A percentile compares a stretch with the other conserved stretches of the same genome.
These are phyloP conservation scores for Scedosporium minutisporum DNA, from an alignment of 2,329 filamentous ascomycete species.

Conservation along the genomic window DNA sequence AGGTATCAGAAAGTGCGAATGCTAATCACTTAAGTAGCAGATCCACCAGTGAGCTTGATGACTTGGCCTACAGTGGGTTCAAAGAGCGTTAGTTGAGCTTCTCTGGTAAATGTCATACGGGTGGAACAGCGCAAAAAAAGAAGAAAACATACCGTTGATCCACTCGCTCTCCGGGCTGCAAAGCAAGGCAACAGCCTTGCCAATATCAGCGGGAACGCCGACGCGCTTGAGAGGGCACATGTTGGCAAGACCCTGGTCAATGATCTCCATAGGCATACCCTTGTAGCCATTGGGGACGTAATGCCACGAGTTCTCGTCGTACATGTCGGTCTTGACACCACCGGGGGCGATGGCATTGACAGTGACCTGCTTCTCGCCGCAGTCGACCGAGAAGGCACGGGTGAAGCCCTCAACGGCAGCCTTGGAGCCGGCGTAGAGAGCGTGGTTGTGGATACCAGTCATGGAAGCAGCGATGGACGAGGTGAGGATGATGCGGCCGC, in stretches of 20 bases:
- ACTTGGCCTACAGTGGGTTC: constrained; percentile 21
- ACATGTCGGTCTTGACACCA: constrained; percentile 71
- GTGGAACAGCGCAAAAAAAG: not conserved
- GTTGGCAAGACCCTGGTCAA: constrained; percentile 44
- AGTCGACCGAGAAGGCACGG: constrained; percentile 62
- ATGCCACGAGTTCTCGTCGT: constrained; percentile 58
- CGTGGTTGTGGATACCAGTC: constrained; percentile 59
- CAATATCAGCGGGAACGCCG: constrained; percentile 48
- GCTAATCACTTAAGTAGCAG: constrained; percentile 15
- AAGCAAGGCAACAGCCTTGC: constrained; percentile 45
- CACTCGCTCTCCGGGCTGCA: constrained; percentile 51
- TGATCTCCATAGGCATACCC: constrained; percentile 40
- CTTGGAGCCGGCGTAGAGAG: constrained; percentile 62
- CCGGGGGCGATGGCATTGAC: constrained; percentile 66
- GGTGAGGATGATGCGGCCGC: constrained; percentile 65
- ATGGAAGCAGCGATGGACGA: constrained; percentile 59
- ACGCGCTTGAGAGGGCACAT: constrained; percentile 51
- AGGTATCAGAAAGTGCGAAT: not conserved
- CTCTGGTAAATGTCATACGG: not conserved
- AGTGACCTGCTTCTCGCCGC: constrained; percentile 56
- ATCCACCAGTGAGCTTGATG: constrained; percentile 28
- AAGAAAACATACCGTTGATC: constrained; percentile 47
- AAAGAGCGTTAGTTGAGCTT: not conserved
- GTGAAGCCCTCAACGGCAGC: constrained; percentile 65
- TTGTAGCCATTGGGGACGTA: constrained; percentile 49